phyloP scores from a whole-genome alignment of 352 stramenopile genomes.

The Aphanomyces euteiches region DNA sequence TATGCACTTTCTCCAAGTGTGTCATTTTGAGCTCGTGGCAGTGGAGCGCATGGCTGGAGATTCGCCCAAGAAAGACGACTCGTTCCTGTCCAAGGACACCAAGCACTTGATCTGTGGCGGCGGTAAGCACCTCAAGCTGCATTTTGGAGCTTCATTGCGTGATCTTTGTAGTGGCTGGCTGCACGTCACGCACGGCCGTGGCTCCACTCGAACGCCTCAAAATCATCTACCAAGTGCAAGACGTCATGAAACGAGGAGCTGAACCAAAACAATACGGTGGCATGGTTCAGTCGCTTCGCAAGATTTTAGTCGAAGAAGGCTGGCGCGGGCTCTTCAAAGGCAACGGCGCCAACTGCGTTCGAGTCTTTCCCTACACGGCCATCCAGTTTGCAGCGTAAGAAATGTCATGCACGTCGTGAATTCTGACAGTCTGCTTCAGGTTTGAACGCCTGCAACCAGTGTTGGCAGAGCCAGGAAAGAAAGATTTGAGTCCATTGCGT shows the following conservation, averaged over 20 bases:
- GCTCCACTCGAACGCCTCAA: conserved; percentile 73
- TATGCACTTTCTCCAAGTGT: no score
- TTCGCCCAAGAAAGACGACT: neutral
- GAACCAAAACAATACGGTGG: conserved; percentile 45
- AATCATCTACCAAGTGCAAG: conserved; percentile 77
- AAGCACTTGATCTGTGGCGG: conserved; percentile 72
- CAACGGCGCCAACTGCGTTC: conserved; percentile 79
- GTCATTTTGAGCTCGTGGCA: no score
- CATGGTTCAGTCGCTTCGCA: conserved; percentile 51
- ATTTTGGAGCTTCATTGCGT: no score
- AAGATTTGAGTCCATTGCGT: conserved; percentile 42
- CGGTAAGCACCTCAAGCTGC: conserved; percentile 37
- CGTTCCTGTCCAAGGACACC: conserved; percentile 42
- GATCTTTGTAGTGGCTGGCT: conserved; percentile 51
- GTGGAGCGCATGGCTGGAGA: no score
- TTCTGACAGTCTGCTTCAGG: conserved; percentile 15
- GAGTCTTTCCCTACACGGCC: conserved; percentile 72
- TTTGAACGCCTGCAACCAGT: conserved; percentile 61
- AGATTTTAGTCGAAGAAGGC: conserved; percentile 63
- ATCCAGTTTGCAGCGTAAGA: conserved; percentile 63
- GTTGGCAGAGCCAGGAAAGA: conserved; percentile 41
- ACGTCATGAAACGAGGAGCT: conserved; percentile 39
- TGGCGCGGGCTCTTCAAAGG: conserved; percentile 64
- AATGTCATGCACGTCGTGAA: neutral
- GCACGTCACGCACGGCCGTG: conserved; percentile 60